Evolutionary conservation across 495 filamentous ascomycete species (phyloP).

Genomic region (Hyphodiscus hymeniophilus): DNA sequence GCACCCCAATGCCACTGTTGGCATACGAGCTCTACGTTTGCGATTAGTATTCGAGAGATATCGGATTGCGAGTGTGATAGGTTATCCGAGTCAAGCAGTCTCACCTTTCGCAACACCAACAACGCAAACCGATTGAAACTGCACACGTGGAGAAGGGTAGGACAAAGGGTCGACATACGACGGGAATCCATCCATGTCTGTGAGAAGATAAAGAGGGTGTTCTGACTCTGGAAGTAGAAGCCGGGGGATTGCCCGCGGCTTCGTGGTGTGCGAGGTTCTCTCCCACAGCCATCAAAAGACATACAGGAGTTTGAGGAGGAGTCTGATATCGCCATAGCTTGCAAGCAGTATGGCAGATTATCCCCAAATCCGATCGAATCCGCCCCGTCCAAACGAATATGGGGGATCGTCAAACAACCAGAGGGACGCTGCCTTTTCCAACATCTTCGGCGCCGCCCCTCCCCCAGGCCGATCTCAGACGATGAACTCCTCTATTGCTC

Average conservation of each 20-base stretch:
- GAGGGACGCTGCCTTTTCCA: conserved; percentile 90
- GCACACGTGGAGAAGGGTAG: background rate
- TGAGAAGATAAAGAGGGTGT: conserved; percentile 8
- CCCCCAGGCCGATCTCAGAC: conserved; percentile 83
- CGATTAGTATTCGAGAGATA: conserved; percentile 9
- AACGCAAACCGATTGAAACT: background rate
- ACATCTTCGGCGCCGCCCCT: conserved; percentile 87
- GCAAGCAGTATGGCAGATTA: conserved; percentile 70
- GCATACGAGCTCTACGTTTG: background rate
- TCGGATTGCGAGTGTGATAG: background rate
- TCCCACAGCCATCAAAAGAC: background rate
- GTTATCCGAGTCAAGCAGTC: conserved; percentile 9
- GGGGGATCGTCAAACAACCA: conserved; percentile 64
- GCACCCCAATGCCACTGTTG: conserved; percentile 15
- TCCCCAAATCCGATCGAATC: conserved; percentile 66
- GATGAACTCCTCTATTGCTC: conserved; percentile 63
- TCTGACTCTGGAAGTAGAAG: conserved; percentile 6
- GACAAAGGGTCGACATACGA: conserved; percentile 14
- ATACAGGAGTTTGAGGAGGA: background rate
- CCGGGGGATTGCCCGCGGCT: conserved; percentile 16
- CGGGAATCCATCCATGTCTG: conserved; percentile 17
- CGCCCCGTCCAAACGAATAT: conserved; percentile 50
- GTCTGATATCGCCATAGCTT: background rate
- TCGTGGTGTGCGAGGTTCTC: conserved; percentile 6
- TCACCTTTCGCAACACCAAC: conserved; percentile 2